Evolutionary conservation across 495 filamentous ascomycete genomes (phyloP).

Genomic region (Aspergillus avenaceus): DNA sequence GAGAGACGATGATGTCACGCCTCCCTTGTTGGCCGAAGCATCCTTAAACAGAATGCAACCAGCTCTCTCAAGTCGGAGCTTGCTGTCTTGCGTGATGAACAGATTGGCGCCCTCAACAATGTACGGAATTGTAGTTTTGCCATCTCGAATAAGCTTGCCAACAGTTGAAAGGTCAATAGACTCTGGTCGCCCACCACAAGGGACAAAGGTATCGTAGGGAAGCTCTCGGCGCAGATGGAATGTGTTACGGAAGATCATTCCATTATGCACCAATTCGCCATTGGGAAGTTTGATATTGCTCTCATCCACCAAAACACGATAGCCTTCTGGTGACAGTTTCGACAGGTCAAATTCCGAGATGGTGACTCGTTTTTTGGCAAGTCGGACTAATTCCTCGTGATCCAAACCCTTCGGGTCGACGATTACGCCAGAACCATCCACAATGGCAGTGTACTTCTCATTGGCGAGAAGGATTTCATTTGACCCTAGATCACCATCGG

Average conservation of each 20-base stretch:
- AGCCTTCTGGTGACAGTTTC: constrained; percentile 84
- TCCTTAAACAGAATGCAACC: constrained; percentile 96
- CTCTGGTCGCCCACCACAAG: constrained; percentile 94
- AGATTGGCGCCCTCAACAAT: constrained; percentile 97
- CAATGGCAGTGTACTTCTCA: constrained; percentile 89
- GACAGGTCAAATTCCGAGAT: constrained; percentile 80
- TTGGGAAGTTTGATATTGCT: constrained; percentile 77
- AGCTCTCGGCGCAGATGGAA: constrained; percentile 81
- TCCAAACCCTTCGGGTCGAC: constrained; percentile 89
- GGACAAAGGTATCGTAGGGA: constrained; percentile 85
- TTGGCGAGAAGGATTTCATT: constrained; percentile 96
- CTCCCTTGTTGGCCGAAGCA: constrained; percentile 97
- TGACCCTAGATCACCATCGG: constrained; percentile 93
- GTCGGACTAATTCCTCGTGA: constrained; percentile 72
- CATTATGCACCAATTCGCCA: constrained; percentile 84
- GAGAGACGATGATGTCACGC: constrained; percentile 95
- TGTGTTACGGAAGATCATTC: constrained; percentile 92
- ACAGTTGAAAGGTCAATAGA: constrained; percentile 90
- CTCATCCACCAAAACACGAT: constrained; percentile 90
- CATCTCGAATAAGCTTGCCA: constrained; percentile 74
- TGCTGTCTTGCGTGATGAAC: constrained; percentile 98
- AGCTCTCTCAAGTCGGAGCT: constrained; percentile 88
- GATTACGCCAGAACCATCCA: constrained; percentile 92
- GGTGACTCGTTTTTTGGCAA: constrained; percentile 86
- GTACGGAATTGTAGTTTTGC: constrained; percentile 82